Percentiles rank a stretch among this genome's conserved stretches.
These are phyloP conservation scores for Hypoxylon rickii DNA, from an alignment of 495 filamentous ascomycete genomes.

Conservation along the genomic window DNA sequence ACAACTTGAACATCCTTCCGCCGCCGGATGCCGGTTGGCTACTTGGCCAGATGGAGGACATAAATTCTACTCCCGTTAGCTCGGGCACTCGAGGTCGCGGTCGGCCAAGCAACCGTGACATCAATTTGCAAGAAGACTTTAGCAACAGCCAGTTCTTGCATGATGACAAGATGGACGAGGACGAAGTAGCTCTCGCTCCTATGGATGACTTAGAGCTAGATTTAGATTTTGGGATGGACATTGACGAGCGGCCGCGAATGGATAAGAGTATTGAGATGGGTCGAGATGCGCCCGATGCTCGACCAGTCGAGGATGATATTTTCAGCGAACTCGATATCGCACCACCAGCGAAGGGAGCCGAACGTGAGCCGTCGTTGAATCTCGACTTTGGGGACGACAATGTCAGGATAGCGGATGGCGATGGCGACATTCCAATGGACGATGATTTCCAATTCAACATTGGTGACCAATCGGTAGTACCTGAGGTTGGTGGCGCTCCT, in stretches of 20 bases:
- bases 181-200: constrained; percentile 55
- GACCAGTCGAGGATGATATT: constrained; percentile 71
- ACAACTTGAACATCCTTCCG: constrained; percentile 69
- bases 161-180: constrained; percentile 61
- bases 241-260: constrained; percentile 51
- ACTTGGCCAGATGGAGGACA: constrained; percentile 65
- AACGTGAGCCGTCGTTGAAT: constrained; percentile 48
- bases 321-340: constrained; percentile 66
- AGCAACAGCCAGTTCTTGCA: constrained; percentile 70
- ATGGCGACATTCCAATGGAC: constrained; percentile 66
- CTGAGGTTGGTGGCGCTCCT: constrained; percentile 43
- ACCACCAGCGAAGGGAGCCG: constrained; percentile 51
- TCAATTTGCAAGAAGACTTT: constrained; percentile 63
- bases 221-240: constrained; percentile 62
- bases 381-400: constrained; percentile 56
- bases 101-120: constrained; percentile 66
- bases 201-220: constrained; percentile 60
- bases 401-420: constrained; percentile 60
- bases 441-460: constrained; percentile 60
- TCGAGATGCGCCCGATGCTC: constrained; percentile 72
- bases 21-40: constrained; percentile 77
- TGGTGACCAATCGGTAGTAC: constrained; percentile 54
- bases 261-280: constrained; percentile 81
- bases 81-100: constrained; percentile 52
- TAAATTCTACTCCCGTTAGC: constrained; percentile 50